Conservation (phyloP, 2,329 filamentous ascomycete species). For the Colletotrichum sp. region DNA sequence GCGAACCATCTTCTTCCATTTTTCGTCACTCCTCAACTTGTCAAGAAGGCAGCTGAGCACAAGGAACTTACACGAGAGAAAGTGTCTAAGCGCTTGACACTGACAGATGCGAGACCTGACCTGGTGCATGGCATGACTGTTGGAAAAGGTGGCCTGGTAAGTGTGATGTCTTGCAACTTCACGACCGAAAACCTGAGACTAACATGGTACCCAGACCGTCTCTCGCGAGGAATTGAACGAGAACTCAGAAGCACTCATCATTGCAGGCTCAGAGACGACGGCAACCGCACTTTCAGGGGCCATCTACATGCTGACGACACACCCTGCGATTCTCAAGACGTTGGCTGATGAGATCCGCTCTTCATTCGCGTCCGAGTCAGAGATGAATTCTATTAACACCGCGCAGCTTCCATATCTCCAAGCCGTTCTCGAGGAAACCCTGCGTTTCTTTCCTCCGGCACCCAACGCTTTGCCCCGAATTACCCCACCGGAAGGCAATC, state of each 20-base stretch:
- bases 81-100: neutral
- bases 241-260: constrained; percentile 21
- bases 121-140: neutral
- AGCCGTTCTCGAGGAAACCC: constrained; percentile 43
- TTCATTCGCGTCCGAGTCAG: constrained; percentile 32
- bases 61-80: neutral
- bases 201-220: neutral
- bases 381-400: constrained; percentile 24
- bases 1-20: neutral
- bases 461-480: neutral
- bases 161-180: neutral
- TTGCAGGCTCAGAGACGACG: constrained; percentile 50
- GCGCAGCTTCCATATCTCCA: constrained; percentile 37
- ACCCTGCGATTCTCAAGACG: constrained; percentile 31
- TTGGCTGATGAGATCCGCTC: constrained; percentile 42
- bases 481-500: neutral
- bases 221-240: neutral
- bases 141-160: neutral
- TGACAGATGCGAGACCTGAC: neutral
- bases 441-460: constrained; percentile 33
- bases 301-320: constrained; percentile 41
- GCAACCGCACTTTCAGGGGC: constrained; percentile 45
- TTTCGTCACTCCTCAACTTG: neutral
- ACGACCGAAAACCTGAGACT: neutral
- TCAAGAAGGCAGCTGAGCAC: neutral